Conservation (phyloP, 2,329 filamentous ascomycete species). For the Ramularia collo-cygni region DNA sequence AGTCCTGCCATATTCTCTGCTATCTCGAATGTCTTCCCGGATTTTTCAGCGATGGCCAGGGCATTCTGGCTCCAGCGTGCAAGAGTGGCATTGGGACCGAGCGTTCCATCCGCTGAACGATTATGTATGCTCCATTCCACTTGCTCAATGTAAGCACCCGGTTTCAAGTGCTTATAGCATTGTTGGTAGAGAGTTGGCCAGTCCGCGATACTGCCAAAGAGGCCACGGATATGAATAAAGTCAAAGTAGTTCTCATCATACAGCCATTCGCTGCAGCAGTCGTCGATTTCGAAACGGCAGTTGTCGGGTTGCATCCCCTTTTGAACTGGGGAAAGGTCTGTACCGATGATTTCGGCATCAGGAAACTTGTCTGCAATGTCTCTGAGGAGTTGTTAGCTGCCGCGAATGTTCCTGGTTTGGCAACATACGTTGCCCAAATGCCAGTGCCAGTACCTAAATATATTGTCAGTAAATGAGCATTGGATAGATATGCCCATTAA, state of each 20-base stretch:
- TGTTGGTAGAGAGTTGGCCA: constrained; percentile 36
- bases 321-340: constrained; percentile 33
- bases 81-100: constrained; percentile 19
- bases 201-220: constrained; percentile 36
- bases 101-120: constrained; percentile 24
- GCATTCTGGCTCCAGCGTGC: constrained; percentile 22
- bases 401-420: not conserved
- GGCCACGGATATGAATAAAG: constrained; percentile 36
- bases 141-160: constrained; percentile 40
- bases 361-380: constrained; percentile 30
- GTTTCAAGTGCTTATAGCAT: constrained; percentile 32
- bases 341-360: constrained; percentile 31
- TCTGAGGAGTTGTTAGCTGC: constrained; percentile 17
- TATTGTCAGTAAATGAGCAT: not conserved
- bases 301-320: constrained; percentile 31
- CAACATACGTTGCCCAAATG: constrained; percentile 26
- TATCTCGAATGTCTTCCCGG: constrained; percentile 27
- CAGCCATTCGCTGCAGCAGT: constrained; percentile 35
- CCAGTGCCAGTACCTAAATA: constrained; percentile 40
- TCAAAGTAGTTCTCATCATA: constrained; percentile 35
- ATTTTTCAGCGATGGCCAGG: constrained; percentile 17
- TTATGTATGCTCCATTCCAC: constrained; percentile 32
- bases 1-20: constrained; percentile 23
- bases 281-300: constrained; percentile 41
- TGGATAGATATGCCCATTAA: not conserved